Evolutionary conservation across 495 filamentous ascomycete genomes (phyloP).

Genomic region (Choiromyces venosus): DNA sequence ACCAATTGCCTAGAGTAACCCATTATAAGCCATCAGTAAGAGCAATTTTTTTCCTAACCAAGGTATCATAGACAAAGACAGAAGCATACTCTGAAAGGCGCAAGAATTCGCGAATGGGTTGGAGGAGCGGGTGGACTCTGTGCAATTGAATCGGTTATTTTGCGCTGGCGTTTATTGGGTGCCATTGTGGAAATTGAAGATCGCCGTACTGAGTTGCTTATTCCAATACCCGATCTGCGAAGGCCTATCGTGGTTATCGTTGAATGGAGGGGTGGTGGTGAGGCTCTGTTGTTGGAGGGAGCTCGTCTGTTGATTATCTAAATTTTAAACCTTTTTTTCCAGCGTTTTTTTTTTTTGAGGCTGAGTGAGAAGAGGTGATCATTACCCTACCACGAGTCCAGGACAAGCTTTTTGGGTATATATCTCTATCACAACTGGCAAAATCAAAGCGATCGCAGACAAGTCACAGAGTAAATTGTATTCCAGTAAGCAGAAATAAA

Average conservation of each 20-base stretch:
- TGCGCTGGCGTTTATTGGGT: constrained; percentile 39
- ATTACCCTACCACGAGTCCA: neutral
- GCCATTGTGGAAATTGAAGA: constrained; percentile 11
- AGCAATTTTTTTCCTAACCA: constrained; percentile 9
- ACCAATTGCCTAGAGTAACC: constrained; percentile 65
- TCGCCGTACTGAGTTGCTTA: neutral
- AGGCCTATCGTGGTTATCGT: neutral
- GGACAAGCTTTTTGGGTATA: too few relatives aligned
- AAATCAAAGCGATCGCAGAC: too few relatives aligned
- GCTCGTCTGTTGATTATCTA: constrained; percentile 13
- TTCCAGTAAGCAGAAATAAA: too few relatives aligned
- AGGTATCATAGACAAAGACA: neutral
- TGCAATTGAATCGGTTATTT: constrained; percentile 9
- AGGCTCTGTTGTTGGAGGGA: constrained; percentile 15
- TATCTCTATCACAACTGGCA: too few relatives aligned
- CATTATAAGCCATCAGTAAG: constrained; percentile 21
- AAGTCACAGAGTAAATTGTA: too few relatives aligned
- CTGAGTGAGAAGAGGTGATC: constrained; percentile 17
- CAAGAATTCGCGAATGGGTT: constrained; percentile 68
- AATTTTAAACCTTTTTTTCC: constrained; percentile 17
- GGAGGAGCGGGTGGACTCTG: constrained; percentile 26
- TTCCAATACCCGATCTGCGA: neutral
- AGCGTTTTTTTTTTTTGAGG: constrained; percentile 28
- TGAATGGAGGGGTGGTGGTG: constrained; percentile 8
- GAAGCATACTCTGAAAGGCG: constrained; percentile 77